These are phyloP conservation scores for Talaromyces marneffei DNA, from an alignment of 2,329 filamentous ascomycete species.

Conservation along the genomic window DNA sequence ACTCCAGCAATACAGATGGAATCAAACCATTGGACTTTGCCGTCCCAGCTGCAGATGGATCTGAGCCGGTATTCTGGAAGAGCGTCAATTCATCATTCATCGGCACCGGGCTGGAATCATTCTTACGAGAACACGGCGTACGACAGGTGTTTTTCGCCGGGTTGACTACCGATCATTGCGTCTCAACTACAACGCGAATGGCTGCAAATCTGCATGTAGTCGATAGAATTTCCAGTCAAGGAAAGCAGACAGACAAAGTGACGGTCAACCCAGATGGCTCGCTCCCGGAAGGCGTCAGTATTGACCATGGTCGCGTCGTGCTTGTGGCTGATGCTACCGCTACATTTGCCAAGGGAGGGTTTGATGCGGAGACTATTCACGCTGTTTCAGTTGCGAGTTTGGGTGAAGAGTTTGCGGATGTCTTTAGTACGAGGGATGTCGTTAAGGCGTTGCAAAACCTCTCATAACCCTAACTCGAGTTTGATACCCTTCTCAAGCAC, in stretches of 20 bases:
- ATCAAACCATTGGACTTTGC: slow-evolving; percentile 29
- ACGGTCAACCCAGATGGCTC: slow-evolving; percentile 19
- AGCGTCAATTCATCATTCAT: slow-evolving; percentile 45
- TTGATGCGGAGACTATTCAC: slow-evolving; percentile 45
- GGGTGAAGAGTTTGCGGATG: slow-evolving; percentile 42
- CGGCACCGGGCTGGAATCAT: slow-evolving; percentile 38
- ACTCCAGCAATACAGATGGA: slow-evolving; percentile 27
- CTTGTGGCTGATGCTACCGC: slow-evolving; percentile 45
- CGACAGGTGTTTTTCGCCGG: slow-evolving; percentile 40
- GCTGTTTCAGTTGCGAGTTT: slow-evolving; percentile 41
- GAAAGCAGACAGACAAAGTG: slow-evolving; percentile 10
- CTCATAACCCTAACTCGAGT: background rate
- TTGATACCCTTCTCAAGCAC: background rate
- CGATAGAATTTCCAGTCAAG: slow-evolving; percentile 23
- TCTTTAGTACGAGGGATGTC: slow-evolving; percentile 35
- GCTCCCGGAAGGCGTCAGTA: slow-evolving; percentile 17
- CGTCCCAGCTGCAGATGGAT: slow-evolving; percentile 23
- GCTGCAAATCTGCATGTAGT: slow-evolving; percentile 44
- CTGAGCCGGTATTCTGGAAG: slow-evolving; percentile 41
- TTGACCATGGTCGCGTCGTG: slow-evolving; percentile 33
- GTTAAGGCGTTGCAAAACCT: slow-evolving; percentile 22
- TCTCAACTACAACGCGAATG: slow-evolving; percentile 46
- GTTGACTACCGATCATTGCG: slow-evolving; percentile 47
- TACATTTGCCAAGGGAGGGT: slow-evolving; percentile 38
- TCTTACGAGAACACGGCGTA: slow-evolving; percentile 30